Evolutionary conservation across 1,284 basidiomycete species (phyloP).

Genomic region (Laetiporus sulphureus): DNA sequence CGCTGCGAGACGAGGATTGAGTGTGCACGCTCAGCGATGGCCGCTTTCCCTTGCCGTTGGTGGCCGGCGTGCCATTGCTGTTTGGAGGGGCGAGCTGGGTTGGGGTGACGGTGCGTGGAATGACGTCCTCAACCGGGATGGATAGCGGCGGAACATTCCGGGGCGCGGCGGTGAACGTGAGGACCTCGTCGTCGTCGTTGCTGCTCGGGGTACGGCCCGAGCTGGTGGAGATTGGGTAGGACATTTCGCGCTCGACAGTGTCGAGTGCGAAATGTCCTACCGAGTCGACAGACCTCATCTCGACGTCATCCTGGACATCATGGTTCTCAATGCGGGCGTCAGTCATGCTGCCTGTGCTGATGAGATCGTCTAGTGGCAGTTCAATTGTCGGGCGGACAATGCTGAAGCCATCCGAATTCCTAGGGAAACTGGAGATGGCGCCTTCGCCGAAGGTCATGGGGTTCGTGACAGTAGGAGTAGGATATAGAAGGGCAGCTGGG

Average conservation of each 20-base stretch:
- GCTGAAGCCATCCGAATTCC: conserved; percentile 45
- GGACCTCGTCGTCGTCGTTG: conserved; percentile 25
- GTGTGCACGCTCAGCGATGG: conserved; percentile 54
- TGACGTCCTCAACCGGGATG: conserved; percentile 31
- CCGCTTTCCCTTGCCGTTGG: conserved; percentile 31
- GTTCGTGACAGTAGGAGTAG: conserved; percentile 56
- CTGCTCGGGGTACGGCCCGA: conserved; percentile 14
- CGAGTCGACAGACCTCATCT: conserved; percentile 30
- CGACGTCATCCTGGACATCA: conserved; percentile 25
- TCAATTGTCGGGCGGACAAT: conserved; percentile 74
- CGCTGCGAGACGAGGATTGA: conserved; percentile 38
- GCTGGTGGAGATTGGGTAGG: conserved; percentile 27
- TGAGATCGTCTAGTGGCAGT: conserved; percentile 70
- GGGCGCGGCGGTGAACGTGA: conserved; percentile 26
- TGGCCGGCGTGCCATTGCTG: conserved; percentile 30
- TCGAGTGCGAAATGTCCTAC: too few relatives aligned
- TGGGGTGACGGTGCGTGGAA: conserved; percentile 44
- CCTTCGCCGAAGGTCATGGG: conserved; percentile 72
- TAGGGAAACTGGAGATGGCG: conserved; percentile 34
- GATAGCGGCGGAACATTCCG: conserved; percentile 31
- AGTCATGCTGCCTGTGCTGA: conserved; percentile 35
- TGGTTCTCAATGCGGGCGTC: conserved; percentile 14
- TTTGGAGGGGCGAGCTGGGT: conserved; percentile 49
- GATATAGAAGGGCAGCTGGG: conserved; percentile 66
- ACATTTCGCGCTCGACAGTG: conserved; percentile 8